These are phyloP conservation scores for Nadsonia starkeyi-henricii DNA, from an alignment of 1,139 yeast genomes.

Conservation along the genomic window DNA sequence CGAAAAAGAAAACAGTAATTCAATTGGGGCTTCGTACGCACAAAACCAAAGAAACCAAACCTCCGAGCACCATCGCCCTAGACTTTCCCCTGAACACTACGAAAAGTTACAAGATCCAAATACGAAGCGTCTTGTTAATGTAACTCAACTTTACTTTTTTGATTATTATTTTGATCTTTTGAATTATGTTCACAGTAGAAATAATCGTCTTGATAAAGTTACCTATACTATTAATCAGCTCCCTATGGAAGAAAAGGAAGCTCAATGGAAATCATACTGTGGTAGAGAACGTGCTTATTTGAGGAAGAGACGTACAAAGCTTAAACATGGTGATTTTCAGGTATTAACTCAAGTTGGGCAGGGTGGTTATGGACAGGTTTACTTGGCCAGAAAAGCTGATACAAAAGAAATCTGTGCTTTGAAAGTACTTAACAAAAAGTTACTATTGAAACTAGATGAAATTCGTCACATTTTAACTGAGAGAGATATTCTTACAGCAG, in stretches of 20 bases:
- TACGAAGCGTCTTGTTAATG: conserved; percentile 77
- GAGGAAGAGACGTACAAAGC: conserved; percentile 80
- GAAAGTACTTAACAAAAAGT: conserved; percentile 77
- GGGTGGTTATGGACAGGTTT: conserved; percentile 97
- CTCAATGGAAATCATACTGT: conserved; percentile 69
- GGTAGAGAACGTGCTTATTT: conserved; percentile 76
- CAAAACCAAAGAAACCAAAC: conserved; percentile 11
- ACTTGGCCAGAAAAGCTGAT: conserved; percentile 84
- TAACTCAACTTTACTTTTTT: conserved; percentile 60
- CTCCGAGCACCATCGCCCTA: conserved; percentile 6
- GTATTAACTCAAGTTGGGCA: conserved; percentile 97
- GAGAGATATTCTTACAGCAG: conserved; percentile 87
- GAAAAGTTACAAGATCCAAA: conserved; percentile 55
- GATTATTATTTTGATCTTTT: conserved; percentile 95
- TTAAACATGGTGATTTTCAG: conserved; percentile 89
- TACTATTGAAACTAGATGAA: conserved; percentile 80
- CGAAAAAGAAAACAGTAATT: neutral
- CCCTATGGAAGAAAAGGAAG: conserved; percentile 38
- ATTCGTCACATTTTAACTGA: conserved; percentile 93
- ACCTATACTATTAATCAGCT: conserved; percentile 39
- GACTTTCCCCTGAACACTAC: conserved; percentile 20
- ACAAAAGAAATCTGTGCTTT: conserved; percentile 93
- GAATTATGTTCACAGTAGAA: conserved; percentile 78
- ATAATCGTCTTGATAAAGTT: conserved; percentile 63
- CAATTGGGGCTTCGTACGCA: conserved; percentile 6